These are phyloP conservation scores for Ephemerocybe angulata DNA, from an alignment of 768 basidiomycete species.

Conservation along the genomic window DNA sequence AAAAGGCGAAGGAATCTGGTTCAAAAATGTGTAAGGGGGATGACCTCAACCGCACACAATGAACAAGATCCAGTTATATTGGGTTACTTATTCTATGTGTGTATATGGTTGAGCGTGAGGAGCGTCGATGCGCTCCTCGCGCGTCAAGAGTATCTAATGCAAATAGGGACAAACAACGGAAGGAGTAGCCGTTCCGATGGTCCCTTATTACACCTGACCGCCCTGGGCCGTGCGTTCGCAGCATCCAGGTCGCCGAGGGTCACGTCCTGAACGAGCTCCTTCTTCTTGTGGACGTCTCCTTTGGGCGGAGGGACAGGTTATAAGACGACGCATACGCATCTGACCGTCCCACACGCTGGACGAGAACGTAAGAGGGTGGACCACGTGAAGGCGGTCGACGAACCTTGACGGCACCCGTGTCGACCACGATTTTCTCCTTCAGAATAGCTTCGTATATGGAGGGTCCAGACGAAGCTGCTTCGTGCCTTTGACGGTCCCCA, in stretches of 20 bases:
- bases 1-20: no score
- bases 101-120: no score
- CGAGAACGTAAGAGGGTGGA: conserved; percentile 2
- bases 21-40: no score
- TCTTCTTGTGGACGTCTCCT: conserved; percentile 93
- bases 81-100: no score
- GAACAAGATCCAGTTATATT: no score
- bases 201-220: no score
- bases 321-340: conserved; percentile 98
- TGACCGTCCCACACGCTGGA: conserved; percentile 88
- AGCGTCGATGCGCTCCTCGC: no score
- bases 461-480: conserved; percentile 95
- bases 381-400: conserved; percentile 17
- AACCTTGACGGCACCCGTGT: conserved; percentile 94
- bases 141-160: no score
- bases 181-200: no score
- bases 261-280: conserved; percentile 93
- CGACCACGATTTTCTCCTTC: conserved; percentile 94
- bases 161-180: no score
- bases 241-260: conserved; percentile 94
- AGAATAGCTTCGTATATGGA: conserved; percentile 94
- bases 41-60: no score
- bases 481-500: conserved; percentile 90
- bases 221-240: conserved; percentile 93
- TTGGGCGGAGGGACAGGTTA: conserved; percentile 97